phyloP scores from a whole-genome alignment of 768 basidiomycete genomes.

The Lactarius indigo region DNA sequence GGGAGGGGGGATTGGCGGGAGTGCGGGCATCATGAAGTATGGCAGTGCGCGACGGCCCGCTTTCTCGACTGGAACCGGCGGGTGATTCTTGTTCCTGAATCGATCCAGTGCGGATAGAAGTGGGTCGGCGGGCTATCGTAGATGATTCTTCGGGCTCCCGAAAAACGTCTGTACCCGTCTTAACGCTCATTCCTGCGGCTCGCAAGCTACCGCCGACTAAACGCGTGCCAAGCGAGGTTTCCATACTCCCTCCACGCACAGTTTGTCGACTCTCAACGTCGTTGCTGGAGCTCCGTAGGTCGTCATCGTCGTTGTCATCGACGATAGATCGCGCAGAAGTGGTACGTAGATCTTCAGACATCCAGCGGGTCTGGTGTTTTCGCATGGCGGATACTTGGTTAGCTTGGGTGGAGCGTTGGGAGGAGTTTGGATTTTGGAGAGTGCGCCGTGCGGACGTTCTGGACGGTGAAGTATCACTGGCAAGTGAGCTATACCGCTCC shows the following conservation, averaged over 20 bases:
- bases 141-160: slow-evolving; percentile 3
- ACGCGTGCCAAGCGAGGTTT: slow-evolving; percentile 59
- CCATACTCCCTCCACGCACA: slow-evolving; percentile 63
- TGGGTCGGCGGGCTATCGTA: slow-evolving; percentile 2
- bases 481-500: slow-evolving; percentile 23
- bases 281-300: slow-evolving; percentile 20
- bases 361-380: slow-evolving; percentile 51
- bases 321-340: slow-evolving; percentile 27
- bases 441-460: slow-evolving; percentile 22
- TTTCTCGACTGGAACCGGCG: slow-evolving; percentile 8
- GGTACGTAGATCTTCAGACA: slow-evolving; percentile 44
- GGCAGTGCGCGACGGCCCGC: slow-evolving; percentile 10
- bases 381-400: slow-evolving; percentile 43
- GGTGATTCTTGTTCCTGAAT: background rate
- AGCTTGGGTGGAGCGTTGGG: slow-evolving; percentile 32
- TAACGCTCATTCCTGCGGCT: slow-evolving; percentile 60
- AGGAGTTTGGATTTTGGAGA: slow-evolving; percentile 27
- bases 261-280: slow-evolving; percentile 49
- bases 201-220: slow-evolving; percentile 65
- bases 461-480: slow-evolving; percentile 21
- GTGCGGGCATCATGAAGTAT: slow-evolving; percentile 24
- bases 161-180: slow-evolving; percentile 37
- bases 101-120: slow-evolving; percentile 2
- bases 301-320: slow-evolving; percentile 30
- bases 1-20: slow-evolving; percentile 21